Base-by-base conservation (phyloP, 768 basidiomycete species). In the Mycena epipterygia region DNA sequence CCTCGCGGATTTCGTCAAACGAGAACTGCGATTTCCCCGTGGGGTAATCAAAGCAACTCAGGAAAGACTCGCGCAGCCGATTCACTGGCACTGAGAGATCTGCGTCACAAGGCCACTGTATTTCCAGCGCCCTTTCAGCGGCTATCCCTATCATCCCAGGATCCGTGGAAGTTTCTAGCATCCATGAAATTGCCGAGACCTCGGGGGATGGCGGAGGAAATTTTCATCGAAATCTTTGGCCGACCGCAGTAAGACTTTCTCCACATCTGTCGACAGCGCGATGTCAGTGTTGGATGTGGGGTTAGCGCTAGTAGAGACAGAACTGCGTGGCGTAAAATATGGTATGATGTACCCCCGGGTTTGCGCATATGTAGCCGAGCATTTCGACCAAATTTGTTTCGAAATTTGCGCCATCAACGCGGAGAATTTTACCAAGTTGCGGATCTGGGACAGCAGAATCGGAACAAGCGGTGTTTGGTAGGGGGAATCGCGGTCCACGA, bases 151-250 rank as follows among this genome's bases (percentile, higher is more conserved):
- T n/a, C 23, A 35, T 30, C 2, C 3, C 17, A 0, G 61, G 61
- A 17, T 63, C 61, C 17, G 61, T 63, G 19, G 61, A 63, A 11
- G 61, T 63, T 29, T 52, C 48, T 2, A 63, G 44, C 5, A 41
- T 27, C 61, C 61, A 63, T 12, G 35, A 29, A 2, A 63, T 21
- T 5, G 61, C 61, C 1, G 61, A 25, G 14, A 63, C 61, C 27
- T 63, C 61, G 27, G 48, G 48, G 8, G 61, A 63, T 13, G 35
- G 48, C 7, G 33, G 2, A 5, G 33, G 59, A 5, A 44, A 33
- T 8, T 6, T 33, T 32, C 17, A 48, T 48, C 11, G 49, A 29
- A 48, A n/a, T n/a, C n/a, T n/a, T n/a, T n/a, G n/a, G n/a, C n/a
- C n/a, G n/a, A n/a, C n/a, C n/a, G n/a, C n/a, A n/a, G n/a, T n/a